Evolutionary conservation across 352 stramenopile species (phyloP), one percentile per base, ranked within the genome.

Genomic region (Pythium insidiosum): DNA sequence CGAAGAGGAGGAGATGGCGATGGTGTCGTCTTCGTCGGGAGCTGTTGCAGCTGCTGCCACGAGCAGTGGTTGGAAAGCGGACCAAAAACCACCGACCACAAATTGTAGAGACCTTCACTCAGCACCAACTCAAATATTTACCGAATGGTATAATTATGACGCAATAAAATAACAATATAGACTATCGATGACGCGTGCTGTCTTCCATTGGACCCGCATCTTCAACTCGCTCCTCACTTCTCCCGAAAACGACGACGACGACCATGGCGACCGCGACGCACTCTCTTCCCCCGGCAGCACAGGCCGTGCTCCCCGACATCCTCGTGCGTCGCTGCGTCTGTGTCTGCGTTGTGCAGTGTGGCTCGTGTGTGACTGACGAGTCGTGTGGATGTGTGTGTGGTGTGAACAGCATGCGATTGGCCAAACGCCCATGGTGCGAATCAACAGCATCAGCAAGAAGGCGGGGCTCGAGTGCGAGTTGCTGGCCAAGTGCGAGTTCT

Each of bases 401-500:
- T 20, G 2, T 31, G 9, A 31, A 11, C 38, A 79, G 67, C 50
- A 59, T 19, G 62, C 68, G 19, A 76, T 98, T 29, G 94, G 93
- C n/a, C 84, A 96, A 50, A 98, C 94, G 56, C 93, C 94, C 11
- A 67, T 98, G 48, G 88, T 98, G 18, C 78, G 88, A 38, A 70
- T 98, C 33, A 96, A 97, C 63, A 93, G 60, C 42, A 86, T 97
- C 37, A 62, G 59, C 38, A 73, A 73, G 54, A 90, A 90, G 61
- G 58, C 82, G 13, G 70, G 80, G 43, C 41, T 95, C 13, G 69
- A 95, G 52, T 96, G 85, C 61, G 89, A 97, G 22, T 47, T 98
- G 21, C 71, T 96, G 24, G 93, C 77, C 38, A 98, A 98, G 63
- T 98, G 88, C 65, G 94, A 98, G 68, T 98, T 96, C 59, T 98